These are phyloP conservation scores for Euphorbia pulcherrima DNA, from an alignment of 345 rosid species.

Conservation along the genomic window DNA sequence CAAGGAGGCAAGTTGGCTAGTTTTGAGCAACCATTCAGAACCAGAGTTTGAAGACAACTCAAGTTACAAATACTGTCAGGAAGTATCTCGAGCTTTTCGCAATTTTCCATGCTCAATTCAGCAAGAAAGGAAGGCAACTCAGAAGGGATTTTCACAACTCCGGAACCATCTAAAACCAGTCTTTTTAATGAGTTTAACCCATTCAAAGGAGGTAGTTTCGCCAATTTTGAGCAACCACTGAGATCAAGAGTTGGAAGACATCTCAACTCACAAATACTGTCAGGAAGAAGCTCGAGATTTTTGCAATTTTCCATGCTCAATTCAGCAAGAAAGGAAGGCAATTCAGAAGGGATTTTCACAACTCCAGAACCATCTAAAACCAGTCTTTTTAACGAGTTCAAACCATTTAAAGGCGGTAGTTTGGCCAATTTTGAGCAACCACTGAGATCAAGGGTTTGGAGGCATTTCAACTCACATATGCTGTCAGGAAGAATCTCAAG, in stretches of 20 bases:
- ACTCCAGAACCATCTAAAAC: not conserved
- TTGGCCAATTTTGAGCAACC: not conserved
- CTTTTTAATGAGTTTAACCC: not conserved
- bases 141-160: not conserved
- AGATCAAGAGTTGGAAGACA: no score
- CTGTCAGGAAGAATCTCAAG: slow-evolving; percentile 11
- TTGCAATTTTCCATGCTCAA: not conserved
- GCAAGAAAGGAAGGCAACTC: not conserved
- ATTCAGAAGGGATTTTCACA: not conserved
- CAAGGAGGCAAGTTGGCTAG: no score
- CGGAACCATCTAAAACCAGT: not conserved
- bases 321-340: not conserved
- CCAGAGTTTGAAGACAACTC: no score
- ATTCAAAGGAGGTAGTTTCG: not conserved
- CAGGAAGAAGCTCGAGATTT: not conserved
- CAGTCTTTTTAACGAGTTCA: not conserved
- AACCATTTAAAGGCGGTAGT: not conserved
- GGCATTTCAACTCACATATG: no score
- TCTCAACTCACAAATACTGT: no score
- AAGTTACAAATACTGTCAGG: no score
- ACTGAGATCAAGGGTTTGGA: no score
- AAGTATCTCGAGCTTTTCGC: not conserved
- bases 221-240: no score
- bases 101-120: not conserved
- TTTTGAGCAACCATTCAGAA: no score